Evolutionary conservation across 2,329 filamentous ascomycete genomes (phyloP).

Genomic region (Neopestalotiopsis rosae): DNA sequence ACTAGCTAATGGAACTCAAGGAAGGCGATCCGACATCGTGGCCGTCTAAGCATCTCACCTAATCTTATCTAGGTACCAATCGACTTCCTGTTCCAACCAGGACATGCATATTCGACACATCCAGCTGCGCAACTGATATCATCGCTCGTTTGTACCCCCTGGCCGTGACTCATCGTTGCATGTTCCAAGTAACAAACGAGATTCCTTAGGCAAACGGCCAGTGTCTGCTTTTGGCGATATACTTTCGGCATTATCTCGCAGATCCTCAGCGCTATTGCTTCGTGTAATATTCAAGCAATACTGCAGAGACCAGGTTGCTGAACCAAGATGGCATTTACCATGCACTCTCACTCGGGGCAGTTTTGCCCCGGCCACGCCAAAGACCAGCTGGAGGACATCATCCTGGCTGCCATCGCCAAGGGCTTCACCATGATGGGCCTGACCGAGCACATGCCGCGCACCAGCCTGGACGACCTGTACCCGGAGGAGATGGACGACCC

Average conservation of each 20-base stretch:
- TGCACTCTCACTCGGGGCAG: constrained; percentile 97
- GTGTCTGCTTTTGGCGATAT: background rate
- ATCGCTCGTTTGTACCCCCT: constrained; percentile 10
- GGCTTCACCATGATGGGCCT: constrained; percentile 85
- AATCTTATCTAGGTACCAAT: background rate
- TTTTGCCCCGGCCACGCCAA: constrained; percentile 93
- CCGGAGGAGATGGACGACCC: constrained; percentile 78
- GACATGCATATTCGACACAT: background rate
- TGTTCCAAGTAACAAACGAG: background rate
- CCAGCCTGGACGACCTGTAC: constrained; percentile 77
- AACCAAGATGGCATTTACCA: constrained; percentile 86
- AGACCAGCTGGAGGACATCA: constrained; percentile 81
- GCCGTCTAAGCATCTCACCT: background rate
- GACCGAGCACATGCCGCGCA: constrained; percentile 94
- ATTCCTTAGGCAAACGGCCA: background rate
- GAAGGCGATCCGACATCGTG: background rate
- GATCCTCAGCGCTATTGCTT: background rate
- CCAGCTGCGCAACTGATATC: background rate
- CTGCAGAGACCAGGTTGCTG: background rate
- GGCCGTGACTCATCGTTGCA: background rate
- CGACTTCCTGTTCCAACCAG: background rate
- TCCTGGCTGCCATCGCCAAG: constrained; percentile 77
- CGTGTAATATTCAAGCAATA: background rate
- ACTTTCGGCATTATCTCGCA: background rate
- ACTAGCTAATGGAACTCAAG: background rate